Base-by-base conservation (phyloP, 306 rosid genomes). In the Dalbergia cultrata region DNA sequence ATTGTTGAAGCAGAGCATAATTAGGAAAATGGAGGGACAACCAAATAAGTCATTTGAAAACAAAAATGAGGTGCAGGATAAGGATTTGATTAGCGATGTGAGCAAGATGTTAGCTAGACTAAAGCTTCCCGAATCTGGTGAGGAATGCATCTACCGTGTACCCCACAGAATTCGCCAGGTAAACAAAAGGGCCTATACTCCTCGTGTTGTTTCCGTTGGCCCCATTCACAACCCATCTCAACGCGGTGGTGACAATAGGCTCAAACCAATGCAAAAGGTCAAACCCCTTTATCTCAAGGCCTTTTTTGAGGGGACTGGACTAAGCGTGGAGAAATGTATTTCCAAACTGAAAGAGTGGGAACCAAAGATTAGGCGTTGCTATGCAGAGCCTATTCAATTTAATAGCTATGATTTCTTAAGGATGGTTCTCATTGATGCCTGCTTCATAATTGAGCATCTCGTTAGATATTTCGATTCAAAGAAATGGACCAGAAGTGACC, bases 401-500 rank as follows among this genome's bases (percentile, higher is more conserved):
- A 9, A 13, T 5, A 64, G 65, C 18, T 39, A 76, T 52, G 73
- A 50, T 50, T 76, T 77, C 74, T 26, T 80, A 17, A 31, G 59
- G 33, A 80, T 80, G 52, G 33, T 73, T 17, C 10, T 80, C 0
- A 10, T 65, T 66, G 79, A 80, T 13, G 74, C 80, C 22, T 54
- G 84, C 11, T 80, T 80, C 62, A 65, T 80, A 17, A 65, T 80
- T 65, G 80, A 80, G 16, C 33, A 3, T 45, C 43, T 73, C 19
- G 18, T 66, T n/a, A 65, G 67, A 16, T 4, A 0, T 13, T 0
- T 4, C 13, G 0, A 0, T 7, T 0, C 7, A 1, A 7, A 72
- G 35, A 13, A 22, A 4, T 58, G 67, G 56, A 59, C 13, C 0
- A n/a, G 41, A 59, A 74, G 4, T 0, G 78, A 74, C 57, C 78